Base-by-base conservation (phyloP, 441 rosid species). In the Raphanus hybrid region DNA sequence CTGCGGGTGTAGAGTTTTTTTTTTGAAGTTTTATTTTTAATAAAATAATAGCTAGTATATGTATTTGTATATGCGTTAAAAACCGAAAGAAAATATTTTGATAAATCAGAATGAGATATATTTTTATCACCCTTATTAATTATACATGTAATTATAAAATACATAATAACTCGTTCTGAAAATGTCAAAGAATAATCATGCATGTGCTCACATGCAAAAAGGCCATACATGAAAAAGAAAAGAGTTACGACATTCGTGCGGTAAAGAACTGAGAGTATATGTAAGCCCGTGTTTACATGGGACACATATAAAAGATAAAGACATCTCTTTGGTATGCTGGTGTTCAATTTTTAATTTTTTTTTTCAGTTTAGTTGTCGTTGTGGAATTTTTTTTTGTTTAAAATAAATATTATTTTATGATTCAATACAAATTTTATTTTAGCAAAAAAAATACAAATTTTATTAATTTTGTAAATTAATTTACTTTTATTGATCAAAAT, bases 141-240 rank as follows among this genome's bases (percentile, higher is more conserved):
- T 45, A 8, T 64, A 37, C 32, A 48, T 63, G 54, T 37, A 27
- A 23, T 18, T 15, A 20, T 20, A 10, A 66, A 11, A 5, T 27
- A 60, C 8, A 27, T 27, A 1, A 29, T 14, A 10, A 23, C 34
- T 39, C 8, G 2, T 23, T 20, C 37, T 61, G 18, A 37, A 29
- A 34, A 32, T 35, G 8, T 35, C 39, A 35, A 48, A 69, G 29
- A 39, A 60, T 67, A 60, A n/a, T 59, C 16, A 60, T 11, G 4
- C 20, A 69, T 70, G 70, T 35, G 55, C 50, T 64, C 76, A 58
- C 71, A 70, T 57, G 76, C 75, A 64, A 71, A 69, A 77, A 29
- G 62, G 48, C 61, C 62, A 65, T 43, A 65, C 59, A 54, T 11
- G 64, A 8, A 16, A 52, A 7, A 4, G 12, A 39, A 8, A 52